These are phyloP conservation scores for Chlorophyllum brunneum DNA, from an alignment of 768 basidiomycete genomes.

Conservation along the genomic window DNA sequence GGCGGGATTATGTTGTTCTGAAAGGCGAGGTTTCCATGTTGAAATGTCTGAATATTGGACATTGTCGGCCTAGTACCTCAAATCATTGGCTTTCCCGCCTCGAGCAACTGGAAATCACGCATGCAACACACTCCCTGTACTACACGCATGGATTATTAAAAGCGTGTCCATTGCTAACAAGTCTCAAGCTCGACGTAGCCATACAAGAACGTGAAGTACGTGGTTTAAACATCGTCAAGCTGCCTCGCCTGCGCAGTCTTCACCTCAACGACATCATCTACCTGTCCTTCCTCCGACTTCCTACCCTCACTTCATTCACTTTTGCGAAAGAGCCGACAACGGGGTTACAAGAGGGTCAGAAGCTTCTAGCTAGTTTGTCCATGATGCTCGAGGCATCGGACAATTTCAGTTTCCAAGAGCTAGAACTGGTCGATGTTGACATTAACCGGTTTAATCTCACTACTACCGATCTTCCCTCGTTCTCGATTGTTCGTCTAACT, in stretches of 20 bases:
- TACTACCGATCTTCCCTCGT: conserved; percentile 1
- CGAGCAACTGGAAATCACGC: conserved; percentile 5
- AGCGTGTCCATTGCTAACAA: conserved; percentile 4
- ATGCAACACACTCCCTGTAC: conserved; percentile 8
- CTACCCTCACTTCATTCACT: conserved; percentile 2
- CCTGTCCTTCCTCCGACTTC: conserved; percentile 12
- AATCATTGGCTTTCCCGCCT: conserved; percentile 12
- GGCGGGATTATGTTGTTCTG: conserved; percentile 12
- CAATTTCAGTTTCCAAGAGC: not conserved
- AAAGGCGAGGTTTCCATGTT: conserved; percentile 2
- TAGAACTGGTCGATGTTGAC: conserved; percentile 8
- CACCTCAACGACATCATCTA: conserved; percentile 9
- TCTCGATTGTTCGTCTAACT: conserved; percentile 1
- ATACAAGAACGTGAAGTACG: conserved; percentile 9
- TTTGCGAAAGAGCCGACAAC: not conserved
- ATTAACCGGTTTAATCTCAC: conserved; percentile 4
- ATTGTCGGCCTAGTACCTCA: conserved; percentile 9
- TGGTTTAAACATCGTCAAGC: not conserved
- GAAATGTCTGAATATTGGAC: conserved; percentile 6
- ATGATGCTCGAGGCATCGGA: conserved; percentile 8
- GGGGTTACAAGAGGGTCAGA: conserved; percentile 8
- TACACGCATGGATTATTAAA: conserved; percentile 11
- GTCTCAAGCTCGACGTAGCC: conserved; percentile 8
- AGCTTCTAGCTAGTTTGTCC: conserved; percentile 1
- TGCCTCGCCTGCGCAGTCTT: conserved; percentile 2